Evolutionary conservation across 768 basidiomycete species (phyloP), one percentile per base, ranked within the genome.

Genomic region (Multifurca ochricompacta): DNA sequence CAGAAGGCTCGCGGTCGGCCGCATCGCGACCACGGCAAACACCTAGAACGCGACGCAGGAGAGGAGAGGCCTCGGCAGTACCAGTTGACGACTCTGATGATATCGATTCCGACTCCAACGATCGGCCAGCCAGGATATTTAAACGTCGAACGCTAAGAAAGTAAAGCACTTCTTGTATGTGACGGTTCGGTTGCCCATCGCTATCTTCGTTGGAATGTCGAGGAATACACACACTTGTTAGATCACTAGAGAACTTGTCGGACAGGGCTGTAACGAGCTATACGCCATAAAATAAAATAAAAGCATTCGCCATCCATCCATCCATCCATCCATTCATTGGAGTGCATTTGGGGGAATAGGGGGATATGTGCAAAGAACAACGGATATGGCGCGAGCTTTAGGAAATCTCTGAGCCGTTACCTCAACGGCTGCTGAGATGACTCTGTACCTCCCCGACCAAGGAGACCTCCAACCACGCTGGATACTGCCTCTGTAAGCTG

Each of bases 401-500:
- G 30, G 56, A 23, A 19, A 45, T 39, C 27, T 58, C 56, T 21
- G 40, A 51, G 30, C n/a, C 45, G 60, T 54, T 64, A 63, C 23
- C 63, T 56, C 41, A 62, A n/a, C 30, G 45, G 13, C 27, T 51
- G 53, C n/a, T n/a, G n/a, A n/a, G 56, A 40, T 9, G 60, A 28
- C 10, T 61, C 60, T 13, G 48, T 41, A 31, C 45, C 39, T n/a
- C 56, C 53, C n/a, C 74, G 74, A 40, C 87, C 76, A 54, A 85
- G 74, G 28, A 91, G 69, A 0, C 89, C 88, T 13, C 88, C 89
- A 6, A 91, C 83, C 13, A 90, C 90, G 59, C 81, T 87, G 7
- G 86, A 80, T 25, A 91, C 82, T 3, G 90, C 76, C 48, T 90
- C 87, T 8, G 83, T 82, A 25, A 91, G 79, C 66, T 85, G 87